phyloP scores from a whole-genome alignment of 2,329 filamentous ascomycete species.

The Venturiaceae sp. region DNA sequence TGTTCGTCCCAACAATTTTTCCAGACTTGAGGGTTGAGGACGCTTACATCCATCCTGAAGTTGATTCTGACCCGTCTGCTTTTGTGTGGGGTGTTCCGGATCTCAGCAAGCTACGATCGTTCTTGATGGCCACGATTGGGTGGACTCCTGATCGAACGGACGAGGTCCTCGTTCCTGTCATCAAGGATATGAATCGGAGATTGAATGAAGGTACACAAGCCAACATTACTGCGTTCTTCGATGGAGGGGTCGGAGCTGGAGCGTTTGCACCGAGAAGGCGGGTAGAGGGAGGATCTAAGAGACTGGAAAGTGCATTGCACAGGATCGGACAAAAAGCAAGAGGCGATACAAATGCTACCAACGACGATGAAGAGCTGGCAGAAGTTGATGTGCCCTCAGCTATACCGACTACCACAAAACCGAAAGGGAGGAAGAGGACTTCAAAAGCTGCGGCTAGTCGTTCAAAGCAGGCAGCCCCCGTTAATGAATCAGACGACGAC shows the following conservation, averaged over 20 bases:
- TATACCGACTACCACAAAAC: background rate
- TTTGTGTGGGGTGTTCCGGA: constrained; percentile 98
- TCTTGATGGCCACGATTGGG: constrained; percentile 84
- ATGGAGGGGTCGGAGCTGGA: constrained; percentile 61
- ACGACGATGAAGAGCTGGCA: background rate
- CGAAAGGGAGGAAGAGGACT: background rate
- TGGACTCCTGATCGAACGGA: constrained; percentile 90
- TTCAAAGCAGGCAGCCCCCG: background rate
- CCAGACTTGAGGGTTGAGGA: constrained; percentile 68
- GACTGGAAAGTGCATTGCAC: constrained; percentile 67
- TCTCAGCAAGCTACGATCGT: constrained; percentile 71
- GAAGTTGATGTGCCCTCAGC: background rate
- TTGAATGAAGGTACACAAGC: constrained; percentile 85
- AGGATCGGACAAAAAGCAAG: constrained; percentile 36
- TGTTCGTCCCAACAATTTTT: constrained; percentile 76
- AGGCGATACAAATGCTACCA: background rate
- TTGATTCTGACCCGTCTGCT: constrained; percentile 64
- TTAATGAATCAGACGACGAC: background rate
- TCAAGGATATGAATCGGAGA: constrained; percentile 86
- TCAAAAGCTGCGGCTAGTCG: background rate
- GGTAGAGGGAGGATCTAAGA: constrained; percentile 54
- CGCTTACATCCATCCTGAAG: constrained; percentile 79
- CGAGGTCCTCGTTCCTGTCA: constrained; percentile 90
- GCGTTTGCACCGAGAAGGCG: constrained; percentile 62
- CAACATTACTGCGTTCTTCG: constrained; percentile 92